These are phyloP conservation scores for Hericium alpestre DNA, from an alignment of 768 basidiomycete species.

Conservation along the genomic window DNA sequence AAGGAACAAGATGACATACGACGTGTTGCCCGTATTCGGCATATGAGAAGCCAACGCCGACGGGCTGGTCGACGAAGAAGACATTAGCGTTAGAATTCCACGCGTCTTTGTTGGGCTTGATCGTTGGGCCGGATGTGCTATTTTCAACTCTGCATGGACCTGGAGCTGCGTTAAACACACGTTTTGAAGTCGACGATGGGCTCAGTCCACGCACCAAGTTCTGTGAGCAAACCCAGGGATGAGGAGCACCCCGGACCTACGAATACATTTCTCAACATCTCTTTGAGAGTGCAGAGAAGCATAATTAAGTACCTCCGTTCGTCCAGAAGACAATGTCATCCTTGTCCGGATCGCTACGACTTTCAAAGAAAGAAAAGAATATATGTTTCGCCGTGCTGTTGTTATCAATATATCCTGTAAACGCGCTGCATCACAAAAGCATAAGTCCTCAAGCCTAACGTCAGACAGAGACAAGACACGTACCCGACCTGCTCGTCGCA, in stretches of 20 bases:
- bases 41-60: conserved; percentile 28
- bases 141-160: conserved; percentile 52
- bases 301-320: conserved; percentile 22
- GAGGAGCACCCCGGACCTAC: conserved; percentile 19
- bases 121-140: conserved; percentile 21
- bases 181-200: too few relatives aligned
- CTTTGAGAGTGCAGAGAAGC: not conserved
- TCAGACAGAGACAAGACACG: not conserved
- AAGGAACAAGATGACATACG: conserved; percentile 24
- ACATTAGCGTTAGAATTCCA: conserved; percentile 63
- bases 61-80: conserved; percentile 34
- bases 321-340: conserved; percentile 26
- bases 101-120: conserved; percentile 44
- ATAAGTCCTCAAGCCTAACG: not conserved
- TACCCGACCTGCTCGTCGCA: conserved; percentile 24
- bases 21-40: conserved; percentile 52
- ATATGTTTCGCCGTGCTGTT: conserved; percentile 46
- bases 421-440: conserved; percentile 29
- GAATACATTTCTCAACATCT: conserved; percentile 11
- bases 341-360: conserved; percentile 22
- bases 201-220: conserved; percentile 25
- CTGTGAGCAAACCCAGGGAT: conserved; percentile 32
- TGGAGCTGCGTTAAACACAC: conserved; percentile 9
- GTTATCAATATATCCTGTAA: conserved; percentile 56
- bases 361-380: conserved; percentile 58